Percentiles rank a stretch among this genome's conserved stretches.
These are phyloP conservation scores for Porodaedalea pini DNA, from an alignment of 1,284 basidiomycete genomes.

Conservation along the genomic window DNA sequence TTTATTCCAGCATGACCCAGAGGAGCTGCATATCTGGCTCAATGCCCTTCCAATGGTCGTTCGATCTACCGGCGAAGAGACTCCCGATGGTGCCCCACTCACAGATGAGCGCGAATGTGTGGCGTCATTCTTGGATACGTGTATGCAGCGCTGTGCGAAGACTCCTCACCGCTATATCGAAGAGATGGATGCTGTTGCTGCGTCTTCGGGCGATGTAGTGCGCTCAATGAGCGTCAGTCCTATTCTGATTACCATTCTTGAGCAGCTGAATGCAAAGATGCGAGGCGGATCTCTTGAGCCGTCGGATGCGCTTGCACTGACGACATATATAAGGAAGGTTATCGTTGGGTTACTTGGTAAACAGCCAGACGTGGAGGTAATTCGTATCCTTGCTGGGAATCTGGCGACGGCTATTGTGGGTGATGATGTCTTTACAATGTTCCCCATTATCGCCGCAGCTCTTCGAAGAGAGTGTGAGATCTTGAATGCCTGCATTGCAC, in stretches of 20 bases:
- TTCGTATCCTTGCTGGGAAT: constrained; percentile 37
- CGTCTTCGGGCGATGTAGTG: background rate
- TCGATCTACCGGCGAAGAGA: constrained; percentile 35
- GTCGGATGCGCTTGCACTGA: constrained; percentile 60
- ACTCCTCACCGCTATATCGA: constrained; percentile 89
- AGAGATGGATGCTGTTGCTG: constrained; percentile 41
- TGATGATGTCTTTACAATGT: constrained; percentile 29
- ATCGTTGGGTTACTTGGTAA: constrained; percentile 55
- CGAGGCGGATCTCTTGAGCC: constrained; percentile 47
- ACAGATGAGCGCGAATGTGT: constrained; percentile 60
- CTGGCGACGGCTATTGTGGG: constrained; percentile 34
- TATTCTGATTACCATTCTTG: constrained; percentile 70
- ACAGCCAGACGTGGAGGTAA: constrained; percentile 38
- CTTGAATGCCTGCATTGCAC: constrained; percentile 34
- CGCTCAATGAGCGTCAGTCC: constrained; percentile 51
- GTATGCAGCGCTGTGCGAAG: constrained; percentile 78
- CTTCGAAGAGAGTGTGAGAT: constrained; percentile 45
- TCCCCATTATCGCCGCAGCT: constrained; percentile 41
- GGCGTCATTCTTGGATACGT: constrained; percentile 81
- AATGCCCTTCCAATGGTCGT: constrained; percentile 46
- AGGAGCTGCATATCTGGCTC: constrained; percentile 79
- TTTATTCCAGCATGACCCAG: constrained; percentile 77
- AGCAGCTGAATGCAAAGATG: constrained; percentile 69
- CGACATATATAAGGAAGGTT: constrained; percentile 61
- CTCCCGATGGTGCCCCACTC: constrained; percentile 51